Conservation (phyloP, 2,329 filamentous ascomycete species). For the Phialophora macrospora region DNA sequence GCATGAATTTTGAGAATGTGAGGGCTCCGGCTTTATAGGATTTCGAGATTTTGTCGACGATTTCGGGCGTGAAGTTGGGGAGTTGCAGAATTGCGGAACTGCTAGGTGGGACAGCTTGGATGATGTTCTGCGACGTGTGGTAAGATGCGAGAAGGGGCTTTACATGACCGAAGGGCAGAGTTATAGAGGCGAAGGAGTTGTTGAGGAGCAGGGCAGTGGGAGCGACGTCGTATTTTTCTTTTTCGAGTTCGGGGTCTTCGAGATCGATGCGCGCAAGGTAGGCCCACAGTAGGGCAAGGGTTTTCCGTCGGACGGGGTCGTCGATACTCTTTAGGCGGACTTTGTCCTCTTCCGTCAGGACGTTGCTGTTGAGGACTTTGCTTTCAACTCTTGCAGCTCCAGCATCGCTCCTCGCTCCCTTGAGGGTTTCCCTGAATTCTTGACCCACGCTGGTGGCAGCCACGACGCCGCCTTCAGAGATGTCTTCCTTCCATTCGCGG, state of each 20-base stretch:
- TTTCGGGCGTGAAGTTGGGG: constrained; percentile 75
- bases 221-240: constrained; percentile 84
- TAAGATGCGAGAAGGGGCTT: constrained; percentile 81
- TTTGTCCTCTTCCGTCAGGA: constrained; percentile 74
- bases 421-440: constrained; percentile 78
- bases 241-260: constrained; percentile 73
- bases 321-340: constrained; percentile 79
- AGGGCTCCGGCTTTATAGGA: constrained; percentile 73
- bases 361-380: constrained; percentile 69
- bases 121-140: constrained; percentile 79
- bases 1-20: constrained; percentile 87
- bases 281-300: constrained; percentile 88
- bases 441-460: constrained; percentile 81
- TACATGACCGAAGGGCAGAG: constrained; percentile 84
- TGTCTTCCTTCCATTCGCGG: constrained; percentile 84
- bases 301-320: constrained; percentile 78
- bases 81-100: constrained; percentile 89
- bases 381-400: constrained; percentile 84
- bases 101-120: constrained; percentile 84
- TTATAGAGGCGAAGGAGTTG: constrained; percentile 83
- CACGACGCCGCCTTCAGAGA: constrained; percentile 79
- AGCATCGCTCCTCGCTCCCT: constrained; percentile 76
- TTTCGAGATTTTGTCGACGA: constrained; percentile 56
- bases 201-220: constrained; percentile 84
- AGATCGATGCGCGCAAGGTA: constrained; percentile 90